These are phyloP conservation scores for Vanrija sp. DNA, from an alignment of 1,284 basidiomycete species.

Conservation along the genomic window DNA sequence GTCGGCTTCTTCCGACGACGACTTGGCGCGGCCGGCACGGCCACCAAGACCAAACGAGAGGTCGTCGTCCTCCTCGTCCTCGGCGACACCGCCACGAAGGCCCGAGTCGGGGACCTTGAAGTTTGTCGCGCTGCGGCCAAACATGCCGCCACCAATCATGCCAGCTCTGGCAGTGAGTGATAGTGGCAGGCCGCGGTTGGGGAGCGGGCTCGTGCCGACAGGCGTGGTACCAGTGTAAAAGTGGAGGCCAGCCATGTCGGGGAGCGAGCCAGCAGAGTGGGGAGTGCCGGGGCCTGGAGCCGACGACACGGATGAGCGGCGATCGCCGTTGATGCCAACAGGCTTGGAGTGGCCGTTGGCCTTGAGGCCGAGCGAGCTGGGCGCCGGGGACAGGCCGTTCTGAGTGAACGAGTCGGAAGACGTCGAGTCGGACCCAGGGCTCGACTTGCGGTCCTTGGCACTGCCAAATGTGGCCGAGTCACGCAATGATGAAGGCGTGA, in stretches of 20 bases:
- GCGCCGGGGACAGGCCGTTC: conserved; percentile 9
- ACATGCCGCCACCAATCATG: conserved; percentile 44
- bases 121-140: conserved; percentile 20
- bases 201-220: conserved; percentile 22
- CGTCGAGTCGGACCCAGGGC: conserved; percentile 41
- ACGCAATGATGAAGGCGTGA: conserved; percentile 38
- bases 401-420: conserved; percentile 25
- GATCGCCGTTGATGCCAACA: conserved; percentile 12
- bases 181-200: conserved; percentile 22
- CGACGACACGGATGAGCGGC: conserved; percentile 18
- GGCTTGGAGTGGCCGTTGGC: conserved; percentile 6
- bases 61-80: conserved; percentile 40
- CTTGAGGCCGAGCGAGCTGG: conserved; percentile 9
- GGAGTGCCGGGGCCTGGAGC: conserved; percentile 29
- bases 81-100: conserved; percentile 33
- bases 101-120: conserved; percentile 28
- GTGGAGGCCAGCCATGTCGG: conserved; percentile 37
- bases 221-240: conserved; percentile 29
- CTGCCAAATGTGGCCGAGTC: conserved; percentile 22
- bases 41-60: conserved; percentile 6
- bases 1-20: conserved; percentile 35
- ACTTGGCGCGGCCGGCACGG: conserved; percentile 12
- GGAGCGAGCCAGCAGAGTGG: conserved; percentile 34
- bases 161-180: conserved; percentile 29
- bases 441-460: conserved; percentile 32